Base-by-base conservation (phyloP, 805 yeast genomes). In the Metschnikowia gelsemii region DNA sequence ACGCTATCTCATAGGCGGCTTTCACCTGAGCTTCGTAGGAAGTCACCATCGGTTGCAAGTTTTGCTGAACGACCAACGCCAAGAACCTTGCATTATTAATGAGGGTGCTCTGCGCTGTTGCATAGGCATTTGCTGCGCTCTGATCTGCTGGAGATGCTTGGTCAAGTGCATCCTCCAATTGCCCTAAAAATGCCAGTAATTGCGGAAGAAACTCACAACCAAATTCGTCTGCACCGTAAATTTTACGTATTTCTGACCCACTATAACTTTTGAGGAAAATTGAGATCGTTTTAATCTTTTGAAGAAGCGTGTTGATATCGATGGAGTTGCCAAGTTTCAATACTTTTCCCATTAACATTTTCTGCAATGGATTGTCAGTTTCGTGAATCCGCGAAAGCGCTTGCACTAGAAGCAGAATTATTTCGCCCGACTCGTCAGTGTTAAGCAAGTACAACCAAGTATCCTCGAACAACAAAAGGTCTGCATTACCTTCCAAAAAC, bases 81-180 rank as follows among this genome's bases (percentile, higher is more conserved):
- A 67, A 57, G 44, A 60, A 68, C 42, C 55, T 56, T 16, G 62
- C 39, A 47, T 68, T 68, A 45, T 68, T 68, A 11, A 45, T 34
- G 28, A 67, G 38, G 0, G 62, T 52, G 9, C 38, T 50, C 25
- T 28, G 37, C 26, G 37, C 43, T 26, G 45, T 22, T 21, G 41
- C 23, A 9, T 20, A 28, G 19, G 20, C 28, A 16, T 11, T 5
- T 25, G 17, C 28, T 11, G 37, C 28, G 22, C 12, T 8, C 8
- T 13, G 11, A 11, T 28, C 35, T 18, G 26, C 35, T 9, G 22
- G 33, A 9, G 32, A 18, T 8, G 29, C 22, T 12, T 21, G 35
- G 5, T 21, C 31, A 9, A 35, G 27, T 18, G 44, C 44, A 28
- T 20, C 22, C 29, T 39, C 35, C 40, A 57, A 43, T 20, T 49